Base-by-base conservation (phyloP, 768 basidiomycete genomes). In the Suillus lakei region DNA sequence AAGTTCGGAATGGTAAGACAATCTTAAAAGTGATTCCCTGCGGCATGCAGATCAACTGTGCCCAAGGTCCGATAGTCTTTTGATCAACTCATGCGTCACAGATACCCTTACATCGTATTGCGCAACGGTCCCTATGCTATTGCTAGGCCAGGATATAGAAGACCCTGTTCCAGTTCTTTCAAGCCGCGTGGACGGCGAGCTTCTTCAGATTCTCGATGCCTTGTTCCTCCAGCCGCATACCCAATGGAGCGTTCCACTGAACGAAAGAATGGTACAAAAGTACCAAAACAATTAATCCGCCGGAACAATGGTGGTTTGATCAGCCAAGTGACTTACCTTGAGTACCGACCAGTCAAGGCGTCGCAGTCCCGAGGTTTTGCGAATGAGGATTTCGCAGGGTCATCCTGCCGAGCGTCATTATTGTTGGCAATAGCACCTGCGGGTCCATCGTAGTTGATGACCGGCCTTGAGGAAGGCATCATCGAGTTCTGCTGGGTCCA, bases 201-300 rank as follows among this genome's bases (percentile, higher is more conserved):
- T 80, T 81, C 74, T 83, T 82, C 62, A 94, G 83, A 60, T 80
- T 80, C 67, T 85, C 81, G 63, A 94, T 91, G 3, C 88, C 90
- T 5, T 83, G 81, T 72, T 86, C 89, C 61, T 89, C 88, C 48
- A 94, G 81, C 77, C 92, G 83, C 92, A 93, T 93, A 74, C 91
- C 90, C 79, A 92, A 92, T 10, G 93, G 93, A 74, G 89, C 81
- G 80, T 98, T 98, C 96, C 96, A 98, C 92, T 97, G 71, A 43
- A 61, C 43, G 28, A 18, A 32, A 41, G 23, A 53, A 36, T 53
- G 38, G 53, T 56, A 39, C 51, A 28, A 15, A n/a, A 46, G 26
- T 43, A 34, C 39, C 48, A 51, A 41, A 36, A 23, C 21, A 18
- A 39, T 62, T 21, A 58, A 62, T 12, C n/a, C 28, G 23, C 30